Evolutionary conservation across 768 basidiomycete species (phyloP).

Genomic region (Hygrophorus russula): DNA sequence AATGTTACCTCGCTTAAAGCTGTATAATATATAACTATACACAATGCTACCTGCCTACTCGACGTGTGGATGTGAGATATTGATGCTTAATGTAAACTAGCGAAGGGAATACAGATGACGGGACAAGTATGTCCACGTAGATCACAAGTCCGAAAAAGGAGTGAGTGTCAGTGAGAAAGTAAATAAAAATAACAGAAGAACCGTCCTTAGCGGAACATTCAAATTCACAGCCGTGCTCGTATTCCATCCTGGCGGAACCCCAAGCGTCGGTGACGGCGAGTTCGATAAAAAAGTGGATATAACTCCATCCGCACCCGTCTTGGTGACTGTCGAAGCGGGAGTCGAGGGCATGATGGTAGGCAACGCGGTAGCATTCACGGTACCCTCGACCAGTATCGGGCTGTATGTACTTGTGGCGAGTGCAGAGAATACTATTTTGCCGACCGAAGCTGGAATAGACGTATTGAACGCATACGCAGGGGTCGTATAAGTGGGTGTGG

Average conservation of each 20-base stretch:
- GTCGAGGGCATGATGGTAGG: conserved; percentile 44
- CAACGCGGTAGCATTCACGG: conserved; percentile 38
- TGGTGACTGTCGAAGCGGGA: conserved; percentile 40
- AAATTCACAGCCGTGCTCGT: conserved; percentile 7
- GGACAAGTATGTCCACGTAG: background rate
- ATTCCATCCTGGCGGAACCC: conserved; percentile 53
- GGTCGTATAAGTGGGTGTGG: conserved; percentile 52
- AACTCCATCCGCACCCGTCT: conserved; percentile 45
- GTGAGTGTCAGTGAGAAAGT: conserved; percentile 12
- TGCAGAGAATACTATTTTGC: conserved; percentile 46
- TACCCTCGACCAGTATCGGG: conserved; percentile 35
- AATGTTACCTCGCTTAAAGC: background rate
- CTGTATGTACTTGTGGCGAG: conserved; percentile 66
- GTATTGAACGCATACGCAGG: conserved; percentile 63
- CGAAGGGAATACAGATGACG: no score
- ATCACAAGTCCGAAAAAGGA: conserved; percentile 7
- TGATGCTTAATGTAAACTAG: background rate
- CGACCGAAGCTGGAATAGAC: conserved; percentile 41
- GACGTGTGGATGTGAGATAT: background rate
- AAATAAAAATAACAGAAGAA: background rate
- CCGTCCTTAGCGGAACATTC: background rate
- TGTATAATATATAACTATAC: background rate
- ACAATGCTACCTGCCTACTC: background rate
- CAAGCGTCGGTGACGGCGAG: conserved; percentile 41
- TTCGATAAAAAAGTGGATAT: conserved; percentile 45